Evolutionary conservation across 225 moss, liverwort and hornwort species (phyloP).

Genomic region (Physcomitrellopsis africana): DNA sequence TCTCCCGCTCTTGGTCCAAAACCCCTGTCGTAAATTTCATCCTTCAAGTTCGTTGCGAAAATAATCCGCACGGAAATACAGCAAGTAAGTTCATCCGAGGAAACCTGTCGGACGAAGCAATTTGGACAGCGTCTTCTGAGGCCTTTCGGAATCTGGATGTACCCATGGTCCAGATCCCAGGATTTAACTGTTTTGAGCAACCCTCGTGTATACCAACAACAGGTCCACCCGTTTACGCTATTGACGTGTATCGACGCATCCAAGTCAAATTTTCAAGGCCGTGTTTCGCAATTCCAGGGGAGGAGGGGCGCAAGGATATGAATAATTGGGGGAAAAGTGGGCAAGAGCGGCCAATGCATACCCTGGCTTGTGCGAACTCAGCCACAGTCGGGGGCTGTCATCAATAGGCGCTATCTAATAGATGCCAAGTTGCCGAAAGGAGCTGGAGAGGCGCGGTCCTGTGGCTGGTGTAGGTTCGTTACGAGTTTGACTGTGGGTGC

Average conservation of each 20-base stretch:
- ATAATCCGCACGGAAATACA: too few relatives aligned
- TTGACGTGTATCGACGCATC: neutral
- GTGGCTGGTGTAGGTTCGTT: neutral
- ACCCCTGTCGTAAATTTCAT: too few relatives aligned
- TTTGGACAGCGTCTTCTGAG: too few relatives aligned
- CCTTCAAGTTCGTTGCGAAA: too few relatives aligned
- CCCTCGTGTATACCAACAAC: too few relatives aligned
- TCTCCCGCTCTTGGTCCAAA: too few relatives aligned
- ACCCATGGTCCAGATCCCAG: too few relatives aligned
- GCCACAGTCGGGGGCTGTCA: neutral
- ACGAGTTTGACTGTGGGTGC: neutral
- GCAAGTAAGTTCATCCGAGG: too few relatives aligned
- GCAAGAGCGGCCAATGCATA: neutral
- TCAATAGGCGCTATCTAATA: neutral
- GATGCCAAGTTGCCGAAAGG: neutral
- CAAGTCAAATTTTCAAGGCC: neutral
- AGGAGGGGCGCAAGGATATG: neutral
- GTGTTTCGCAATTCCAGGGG: neutral
- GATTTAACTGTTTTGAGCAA: too few relatives aligned
- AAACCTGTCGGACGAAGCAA: too few relatives aligned
- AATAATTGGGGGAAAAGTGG: neutral
- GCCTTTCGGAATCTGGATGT: too few relatives aligned
- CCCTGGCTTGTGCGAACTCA: neutral
- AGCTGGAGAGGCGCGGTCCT: neutral
- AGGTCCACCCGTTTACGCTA: too few relatives aligned